phyloP scores from a whole-genome alignment of 2,329 filamentous ascomycete species.

The Phaeosphaeria sp. region DNA sequence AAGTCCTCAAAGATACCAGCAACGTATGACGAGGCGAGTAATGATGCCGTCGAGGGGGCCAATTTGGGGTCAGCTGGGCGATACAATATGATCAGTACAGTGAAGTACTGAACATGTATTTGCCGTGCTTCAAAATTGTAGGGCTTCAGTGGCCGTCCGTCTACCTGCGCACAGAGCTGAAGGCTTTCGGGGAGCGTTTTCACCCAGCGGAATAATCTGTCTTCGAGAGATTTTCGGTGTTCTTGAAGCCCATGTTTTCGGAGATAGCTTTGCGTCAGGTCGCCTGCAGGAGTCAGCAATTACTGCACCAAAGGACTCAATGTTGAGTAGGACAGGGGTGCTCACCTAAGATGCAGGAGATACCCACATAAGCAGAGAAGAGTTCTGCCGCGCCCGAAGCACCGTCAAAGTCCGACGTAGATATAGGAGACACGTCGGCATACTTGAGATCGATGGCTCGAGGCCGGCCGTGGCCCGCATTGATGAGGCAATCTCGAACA shows the following conservation, averaged over 20 bases:
- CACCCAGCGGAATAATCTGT: constrained; percentile 50
- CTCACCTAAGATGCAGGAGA: constrained; percentile 47
- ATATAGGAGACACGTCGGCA: constrained; percentile 49
- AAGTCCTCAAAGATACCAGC: constrained; percentile 55
- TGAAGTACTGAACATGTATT: constrained; percentile 50
- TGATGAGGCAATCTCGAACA: constrained; percentile 51
- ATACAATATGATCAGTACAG: constrained; percentile 49
- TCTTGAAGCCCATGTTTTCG: constrained; percentile 42
- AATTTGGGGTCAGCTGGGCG: constrained; percentile 39
- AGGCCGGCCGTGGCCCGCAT: constrained; percentile 50
- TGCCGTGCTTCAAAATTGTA: constrained; percentile 49
- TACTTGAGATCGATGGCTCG: constrained; percentile 50
- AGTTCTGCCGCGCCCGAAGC: constrained; percentile 38
- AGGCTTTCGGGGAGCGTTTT: constrained; percentile 45
- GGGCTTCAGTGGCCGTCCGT: constrained; percentile 29
- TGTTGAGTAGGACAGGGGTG: neutral
- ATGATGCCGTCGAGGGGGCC: constrained; percentile 45
- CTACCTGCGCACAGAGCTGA: constrained; percentile 31
- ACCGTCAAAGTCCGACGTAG: constrained; percentile 45
- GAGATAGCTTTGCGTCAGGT: constrained; percentile 50
- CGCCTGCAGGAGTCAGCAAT: constrained; percentile 28
- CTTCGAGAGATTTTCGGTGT: constrained; percentile 44
- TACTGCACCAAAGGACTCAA: neutral
- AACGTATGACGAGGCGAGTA: constrained; percentile 52
- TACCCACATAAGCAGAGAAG: constrained; percentile 50